Base-by-base conservation (phyloP, 768 basidiomycete genomes). In the Mrakia hoshinonis region DNA sequence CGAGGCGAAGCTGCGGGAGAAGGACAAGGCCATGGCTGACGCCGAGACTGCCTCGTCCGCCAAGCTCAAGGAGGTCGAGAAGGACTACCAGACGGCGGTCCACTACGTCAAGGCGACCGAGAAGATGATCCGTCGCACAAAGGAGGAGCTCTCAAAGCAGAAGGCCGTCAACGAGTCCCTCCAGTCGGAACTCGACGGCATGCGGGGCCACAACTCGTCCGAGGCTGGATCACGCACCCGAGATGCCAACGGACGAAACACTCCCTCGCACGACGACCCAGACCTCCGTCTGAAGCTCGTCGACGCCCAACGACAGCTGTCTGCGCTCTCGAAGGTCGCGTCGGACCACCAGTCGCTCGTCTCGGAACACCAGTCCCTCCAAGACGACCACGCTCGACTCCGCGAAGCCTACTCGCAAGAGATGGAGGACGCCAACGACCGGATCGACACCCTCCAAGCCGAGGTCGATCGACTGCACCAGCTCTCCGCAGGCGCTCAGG, bases 21-120 rank as follows among this genome's bases (percentile, higher is more conserved):
- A 85, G 71, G 84, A 82, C 73, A 90, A 92, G 80, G 89, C 89
- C 79, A 67, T 79, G 26, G 75, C 69, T 9, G 74, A 74, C 6
- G 62, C 51, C 22, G 67, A 52, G 36, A 51, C 38, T 39, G 54
- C 51, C 22, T 51, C 52, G 26, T 36, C 51, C 20, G 29, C 51
- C 20, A 68, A 68, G 46, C 52, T 55, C 15, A 39, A 54, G 15
- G 52, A 48, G 26, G 86, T 98, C 80, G 94, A 98, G 80, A 87
- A 90, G 60, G 95, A 97, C 77, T 98, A 99, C 79, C 90, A 93
- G 77, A 86, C 94, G 65, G 95, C 96, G 18, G 94, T 98, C 68
- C 90, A 92, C 78, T 97, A 96, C 81, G 93, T 97, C 76, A 98
- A 97, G 69, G 92, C 92, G 55, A 97, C 94, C 1, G 96, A 98